Base-by-base conservation (phyloP, 352 stramenopile species). In the Peronospora farinosa region DNA sequence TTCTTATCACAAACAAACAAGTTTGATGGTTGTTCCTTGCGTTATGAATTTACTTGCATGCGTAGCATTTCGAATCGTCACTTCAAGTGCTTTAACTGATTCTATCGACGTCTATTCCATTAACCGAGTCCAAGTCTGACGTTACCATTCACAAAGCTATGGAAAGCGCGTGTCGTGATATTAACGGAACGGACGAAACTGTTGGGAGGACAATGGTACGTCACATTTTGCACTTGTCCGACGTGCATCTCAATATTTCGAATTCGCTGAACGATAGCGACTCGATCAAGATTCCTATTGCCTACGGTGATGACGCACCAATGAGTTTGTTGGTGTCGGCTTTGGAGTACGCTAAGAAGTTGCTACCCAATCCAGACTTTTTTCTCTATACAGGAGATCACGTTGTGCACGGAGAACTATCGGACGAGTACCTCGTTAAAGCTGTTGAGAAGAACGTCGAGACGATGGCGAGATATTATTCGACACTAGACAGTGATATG, bases 211-310 rank as follows among this genome's bases (percentile, higher is more conserved):
- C 15, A 25, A 48, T 17, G n/a, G 39, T 61, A 13, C 46, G 51
- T 12, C 60, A 75, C 32, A 89, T 92, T 54, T 62, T 92, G 48
- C 77, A 92, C 63, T 88, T 89, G 44, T 88, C 78, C 13, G 80
- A 92, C 43, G 78, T 89, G 11, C 77, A 92, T 36, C 57, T 92
- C 28, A 88, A 89, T 48, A 63, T 85, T 25, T 86, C 78, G n/a
- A 11, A 50, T 13, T 66, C 64, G 10, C 45, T 83, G 7, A 57
- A 76, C 40, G 60, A 44, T 5, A 47, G 23, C 7, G 67, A 86
- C 12, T 76, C 72, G 19, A 63, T 62, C 4, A 19, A 43, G n/a
- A 60, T 80, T 23, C 67, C 65, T 0, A 49, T 65, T 21, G 56
- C 40, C 13, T 85, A 88, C 38, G 63, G 61, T 19, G 41, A 63